Evolutionary conservation across 129 eudicot species (phyloP).

Genomic region (Silybum marianum): DNA sequence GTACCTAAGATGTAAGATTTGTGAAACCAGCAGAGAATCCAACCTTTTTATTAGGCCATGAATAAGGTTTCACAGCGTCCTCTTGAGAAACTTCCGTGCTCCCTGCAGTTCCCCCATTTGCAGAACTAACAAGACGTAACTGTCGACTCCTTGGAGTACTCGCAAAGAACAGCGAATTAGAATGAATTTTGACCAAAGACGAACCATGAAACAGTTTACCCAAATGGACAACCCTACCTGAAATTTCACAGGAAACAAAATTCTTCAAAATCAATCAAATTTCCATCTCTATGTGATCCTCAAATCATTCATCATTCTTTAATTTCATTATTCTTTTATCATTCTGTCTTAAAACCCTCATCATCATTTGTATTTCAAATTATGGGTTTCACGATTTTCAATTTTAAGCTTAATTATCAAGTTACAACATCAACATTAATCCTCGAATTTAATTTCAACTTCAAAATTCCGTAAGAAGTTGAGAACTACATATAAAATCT

Average conservation of each 20-base stretch:
- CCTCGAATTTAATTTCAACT: not conserved
- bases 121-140: slow-evolving; percentile 28
- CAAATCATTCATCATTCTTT: not conserved
- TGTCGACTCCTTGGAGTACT: slow-evolving; percentile 27
- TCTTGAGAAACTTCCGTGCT: slow-evolving; percentile 38
- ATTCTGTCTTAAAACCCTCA: too few species aligned
- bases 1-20: not conserved
- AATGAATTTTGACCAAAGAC: slow-evolving; percentile 25
- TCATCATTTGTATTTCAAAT: not conserved
- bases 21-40: not conserved
- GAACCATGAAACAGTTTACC: slow-evolving; percentile 27
- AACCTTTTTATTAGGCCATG: slow-evolving; percentile 78
- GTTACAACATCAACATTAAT: not conserved
- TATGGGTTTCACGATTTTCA: not conserved
- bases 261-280: not conserved
- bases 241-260: slow-evolving; percentile 14
- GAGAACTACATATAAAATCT: not conserved
- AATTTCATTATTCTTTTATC: not conserved
- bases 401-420: too few species aligned
- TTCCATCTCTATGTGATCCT: not conserved
- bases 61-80: slow-evolving; percentile 36
- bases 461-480: not conserved
- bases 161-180: slow-evolving; percentile 17
- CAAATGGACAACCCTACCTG: slow-evolving; percentile 39
- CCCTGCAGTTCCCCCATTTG: slow-evolving; percentile 30